These are phyloP conservation scores for Akebia trifoliata DNA, from an alignment of 164 flowering plant species.

Conservation along the genomic window DNA sequence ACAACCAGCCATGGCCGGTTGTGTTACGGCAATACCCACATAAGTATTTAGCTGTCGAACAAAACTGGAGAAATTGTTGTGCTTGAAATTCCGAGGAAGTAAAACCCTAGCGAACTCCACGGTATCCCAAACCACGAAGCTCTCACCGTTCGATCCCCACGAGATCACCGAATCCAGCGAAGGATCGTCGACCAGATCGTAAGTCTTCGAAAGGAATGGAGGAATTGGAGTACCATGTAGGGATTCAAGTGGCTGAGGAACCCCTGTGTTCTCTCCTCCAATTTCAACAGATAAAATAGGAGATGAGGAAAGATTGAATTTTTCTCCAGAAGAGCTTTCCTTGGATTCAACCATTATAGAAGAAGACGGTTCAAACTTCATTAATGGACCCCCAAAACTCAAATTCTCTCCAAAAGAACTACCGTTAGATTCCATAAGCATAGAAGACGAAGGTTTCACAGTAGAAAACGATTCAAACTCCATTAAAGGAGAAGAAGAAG, in stretches of 20 bases:
- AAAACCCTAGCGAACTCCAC: constrained; percentile 55
- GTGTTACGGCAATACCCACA: constrained; percentile 66
- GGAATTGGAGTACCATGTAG: constrained; percentile 54
- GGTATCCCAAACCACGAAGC: constrained; percentile 90
- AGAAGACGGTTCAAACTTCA: constrained; percentile 2
- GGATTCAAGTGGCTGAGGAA: constrained; percentile 61
- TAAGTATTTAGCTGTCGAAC: constrained; percentile 95
- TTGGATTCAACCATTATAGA: neutral
- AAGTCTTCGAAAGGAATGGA: constrained; percentile 76
- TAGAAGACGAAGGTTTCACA: neutral
- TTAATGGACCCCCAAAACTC: neutral
- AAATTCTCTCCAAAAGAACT: constrained; percentile 1
- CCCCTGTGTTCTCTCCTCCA: constrained; percentile 13
- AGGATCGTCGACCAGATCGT: constrained; percentile 66
- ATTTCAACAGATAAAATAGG: no score
- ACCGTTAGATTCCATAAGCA: neutral
- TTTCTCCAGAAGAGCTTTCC: neutral
- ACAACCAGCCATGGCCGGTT: constrained; percentile 37
- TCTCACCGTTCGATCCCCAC: constrained; percentile 61
- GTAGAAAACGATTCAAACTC: neutral
- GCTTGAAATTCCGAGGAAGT: constrained; percentile 87
- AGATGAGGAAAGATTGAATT: no score
- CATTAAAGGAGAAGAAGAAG: no score
- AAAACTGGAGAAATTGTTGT: constrained; percentile 94
- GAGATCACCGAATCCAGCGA: constrained; percentile 52